Base-by-base conservation (phyloP, 164 flowering plant genomes). In the Macadamia tetraphylla region DNA sequence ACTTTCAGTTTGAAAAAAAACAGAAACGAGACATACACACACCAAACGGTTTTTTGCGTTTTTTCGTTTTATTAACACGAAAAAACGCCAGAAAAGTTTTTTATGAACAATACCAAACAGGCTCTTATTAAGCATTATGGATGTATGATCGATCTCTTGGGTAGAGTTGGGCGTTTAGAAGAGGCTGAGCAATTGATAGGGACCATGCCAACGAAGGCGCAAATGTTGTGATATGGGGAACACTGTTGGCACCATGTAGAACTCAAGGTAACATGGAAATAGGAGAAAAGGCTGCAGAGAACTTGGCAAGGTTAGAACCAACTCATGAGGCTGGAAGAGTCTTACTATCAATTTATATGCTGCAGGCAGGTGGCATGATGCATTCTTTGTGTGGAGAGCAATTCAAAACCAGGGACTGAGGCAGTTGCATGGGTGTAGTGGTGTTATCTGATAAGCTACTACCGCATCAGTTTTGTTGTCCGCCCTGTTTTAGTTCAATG, bases 211-310 rank as follows among this genome's bases (percentile, higher is more conserved):
- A 86, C 91, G 91, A 65, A 88, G 68, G 86, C 0, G 23, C 97
- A 0, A 97, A 94, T 81, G 81, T 84, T 42, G 89, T 88, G 23
- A 85, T 89, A 46, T 91, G 98, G 98, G 98, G 94, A 6, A 79
- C 87, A 1, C 58, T 94, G 76, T 74, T 94, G 75, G 87, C 91
- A 40, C 91, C 97, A 3, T 83, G 85, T 52, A 84, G 78, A 79
- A 88, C 77, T 18, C 89, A 89, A 74, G 92, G 88, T 29, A 80
- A 89, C 62, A 71, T 87, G 23, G 87, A 89, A 63, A 71, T 88
- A 59, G 96, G 89, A 49, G 93, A 88, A 70, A 75, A 76, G 73
- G 97, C 91, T 29, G 96, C 94, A 9, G 69, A 77, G 72, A 78
- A 65, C 55, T 73, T 94, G 76, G 85, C 86, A 10, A 79, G 63